Evolutionary conservation across 2,329 filamentous ascomycete species (phyloP), one percentile per base, ranked within the genome.

Genomic region (Aquanectria penicillioides): DNA sequence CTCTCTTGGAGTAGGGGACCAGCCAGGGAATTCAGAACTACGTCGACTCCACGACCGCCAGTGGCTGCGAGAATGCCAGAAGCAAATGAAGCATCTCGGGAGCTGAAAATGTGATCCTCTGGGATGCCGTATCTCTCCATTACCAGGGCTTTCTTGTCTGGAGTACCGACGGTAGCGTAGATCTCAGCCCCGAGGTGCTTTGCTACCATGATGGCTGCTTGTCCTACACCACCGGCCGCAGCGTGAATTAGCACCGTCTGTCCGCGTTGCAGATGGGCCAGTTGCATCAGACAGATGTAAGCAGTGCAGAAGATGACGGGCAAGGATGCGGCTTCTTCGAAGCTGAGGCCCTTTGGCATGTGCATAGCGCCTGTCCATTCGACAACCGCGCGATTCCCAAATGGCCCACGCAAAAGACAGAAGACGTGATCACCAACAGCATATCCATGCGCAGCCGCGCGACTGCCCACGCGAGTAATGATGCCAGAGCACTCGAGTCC

Each of bases 181-280:
- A 78, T 61, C 7, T 69, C 60, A 1, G 66, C 62, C 1, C 64
- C 65, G 11, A 62, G 22, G 6, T 51, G 37, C 20, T 62, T 34
- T 12, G 65, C 64, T 1, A 76, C 29, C 43, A 63, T 48, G 3
- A 76, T 61, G 3, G 72, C 71, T 2, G 68, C 70, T 23, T 69
- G 66, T 2, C 75, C 74, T 3, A 73, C 61, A 1, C 37, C 59
- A 2, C 55, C 49, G 12, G 55, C 54, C 4, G 55, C 49, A 4
- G 41, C 55, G n/a, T 61, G 73, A 23, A 76, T 72, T 1, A 78
- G 68, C 1, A 77, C 62, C 3, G 57, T 59, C 37, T 76, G 22
- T n/a, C 55, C 56, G 9, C 11, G 18, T 10, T 50, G 20, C 2
- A 62, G 20, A 7, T 28, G 31, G 2, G 59, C 40, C 2, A 58